Conservation (phyloP, 192 early-diverging fungal genomes). For the Coemansia sp. region DNA sequence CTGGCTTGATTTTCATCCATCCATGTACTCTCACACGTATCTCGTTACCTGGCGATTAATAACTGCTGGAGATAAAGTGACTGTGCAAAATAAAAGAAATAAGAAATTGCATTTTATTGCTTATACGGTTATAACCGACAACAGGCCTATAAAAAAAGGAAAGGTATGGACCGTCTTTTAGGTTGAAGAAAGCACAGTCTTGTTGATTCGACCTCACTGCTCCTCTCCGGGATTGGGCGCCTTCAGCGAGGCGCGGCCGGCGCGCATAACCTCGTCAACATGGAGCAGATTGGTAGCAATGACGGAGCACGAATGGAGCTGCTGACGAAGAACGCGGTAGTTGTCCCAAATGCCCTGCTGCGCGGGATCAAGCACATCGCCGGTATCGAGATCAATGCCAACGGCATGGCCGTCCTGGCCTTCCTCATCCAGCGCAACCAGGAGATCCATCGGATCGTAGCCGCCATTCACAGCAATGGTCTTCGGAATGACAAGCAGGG, state of each 20-base stretch:
- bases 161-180: no score
- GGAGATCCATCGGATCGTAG: slow-evolving; percentile 93
- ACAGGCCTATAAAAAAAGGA: no score
- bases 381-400: slow-evolving; percentile 91
- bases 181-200: no score
- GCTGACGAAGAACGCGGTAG: slow-evolving; percentile 94
- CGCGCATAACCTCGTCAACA: slow-evolving; percentile 98
- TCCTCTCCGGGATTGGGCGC: slow-evolving; percentile 52
- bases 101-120: no score
- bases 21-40: no score
- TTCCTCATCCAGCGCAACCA: slow-evolving; percentile 93
- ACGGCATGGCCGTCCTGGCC: slow-evolving; percentile 86
- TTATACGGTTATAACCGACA: no score
- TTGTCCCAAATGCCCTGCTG: slow-evolving; percentile 98
- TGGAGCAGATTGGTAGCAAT: slow-evolving; percentile 97
- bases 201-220: background rate
- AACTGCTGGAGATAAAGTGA: no score
- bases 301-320: slow-evolving; percentile 96
- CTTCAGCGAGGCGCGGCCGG: slow-evolving; percentile 58
- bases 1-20: no score
- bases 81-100: no score
- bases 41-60: no score
- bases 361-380: slow-evolving; percentile 89
- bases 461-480: slow-evolving; percentile 93
- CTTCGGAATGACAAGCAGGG: slow-evolving; percentile 95